A percentile compares a stretch with the other conserved stretches of the same genome.
Conservation (phyloP, 108 stramenopile species). For the Nitzschia putrida region DNA sequence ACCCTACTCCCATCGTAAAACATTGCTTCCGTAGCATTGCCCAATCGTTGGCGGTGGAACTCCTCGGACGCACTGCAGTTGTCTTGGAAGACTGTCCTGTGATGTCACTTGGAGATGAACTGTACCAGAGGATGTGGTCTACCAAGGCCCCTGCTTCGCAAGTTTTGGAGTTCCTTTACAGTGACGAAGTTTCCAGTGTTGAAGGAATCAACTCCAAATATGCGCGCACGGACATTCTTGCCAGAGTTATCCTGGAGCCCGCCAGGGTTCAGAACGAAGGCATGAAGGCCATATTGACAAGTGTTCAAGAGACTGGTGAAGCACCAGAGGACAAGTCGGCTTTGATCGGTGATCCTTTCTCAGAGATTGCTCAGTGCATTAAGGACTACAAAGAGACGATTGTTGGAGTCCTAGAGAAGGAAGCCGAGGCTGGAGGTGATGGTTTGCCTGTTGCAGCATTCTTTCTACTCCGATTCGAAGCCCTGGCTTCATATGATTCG, state of each 20-base stretch:
- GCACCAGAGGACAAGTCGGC: constrained; percentile 44
- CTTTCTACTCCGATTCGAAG: constrained; percentile 39
- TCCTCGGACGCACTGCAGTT: constrained; percentile 8
- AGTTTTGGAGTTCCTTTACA: constrained; percentile 54
- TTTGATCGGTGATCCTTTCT: constrained; percentile 48
- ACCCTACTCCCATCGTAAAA: constrained; percentile 23
- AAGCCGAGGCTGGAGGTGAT: constrained; percentile 51
- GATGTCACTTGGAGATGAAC: constrained; percentile 39
- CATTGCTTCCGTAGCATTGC: constrained; percentile 22
- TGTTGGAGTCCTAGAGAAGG: constrained; percentile 49
- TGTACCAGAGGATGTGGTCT: constrained; percentile 67
- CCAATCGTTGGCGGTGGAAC: constrained; percentile 17
- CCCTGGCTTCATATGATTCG: constrained; percentile 37
- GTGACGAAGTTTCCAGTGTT: constrained; percentile 59
- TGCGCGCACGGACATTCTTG: constrained; percentile 19
- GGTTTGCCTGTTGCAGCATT: constrained; percentile 48
- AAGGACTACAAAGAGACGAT: constrained; percentile 49
- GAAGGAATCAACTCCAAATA: constrained; percentile 21
- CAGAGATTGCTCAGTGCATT: constrained; percentile 39
- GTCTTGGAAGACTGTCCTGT: constrained; percentile 12
- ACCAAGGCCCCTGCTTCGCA: constrained; percentile 48
- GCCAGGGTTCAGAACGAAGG: constrained; percentile 20
- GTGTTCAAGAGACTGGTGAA: constrained; percentile 13
- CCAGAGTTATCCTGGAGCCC: constrained; percentile 20
- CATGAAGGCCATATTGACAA: constrained; percentile 24